phyloP scores from a whole-genome alignment of 2,329 filamentous ascomycete genomes.

The Penicillium sp. region DNA sequence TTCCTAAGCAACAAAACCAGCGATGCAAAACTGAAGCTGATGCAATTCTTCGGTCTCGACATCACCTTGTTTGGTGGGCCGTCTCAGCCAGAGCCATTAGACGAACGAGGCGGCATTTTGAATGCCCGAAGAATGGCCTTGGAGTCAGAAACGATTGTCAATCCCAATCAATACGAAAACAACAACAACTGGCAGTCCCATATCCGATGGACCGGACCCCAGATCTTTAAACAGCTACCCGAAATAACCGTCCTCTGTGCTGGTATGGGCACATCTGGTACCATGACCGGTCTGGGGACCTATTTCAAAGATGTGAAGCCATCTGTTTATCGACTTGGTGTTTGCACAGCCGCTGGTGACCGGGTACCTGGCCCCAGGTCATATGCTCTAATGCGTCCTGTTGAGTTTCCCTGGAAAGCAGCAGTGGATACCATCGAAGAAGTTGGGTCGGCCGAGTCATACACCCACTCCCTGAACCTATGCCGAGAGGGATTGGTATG shows the following conservation, averaged over 20 bases:
- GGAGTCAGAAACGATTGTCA: conserved; percentile 47
- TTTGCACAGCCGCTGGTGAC: conserved; percentile 59
- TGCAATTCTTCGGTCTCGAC: conserved; percentile 61
- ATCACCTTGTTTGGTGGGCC: conserved; percentile 61
- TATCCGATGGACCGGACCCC: conserved; percentile 59
- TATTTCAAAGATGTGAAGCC: conserved; percentile 53
- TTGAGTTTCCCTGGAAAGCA: conserved; percentile 59
- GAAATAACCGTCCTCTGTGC: conserved; percentile 58
- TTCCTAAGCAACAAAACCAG: conserved; percentile 62
- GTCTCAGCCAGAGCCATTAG: conserved; percentile 57
- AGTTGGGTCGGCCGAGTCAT: conserved; percentile 57
- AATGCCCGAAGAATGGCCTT: conserved; percentile 47
- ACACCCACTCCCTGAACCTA: conserved; percentile 53
- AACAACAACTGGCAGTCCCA: conserved; percentile 49
- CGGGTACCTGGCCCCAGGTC: conserved; percentile 60
- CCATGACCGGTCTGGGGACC: conserved; percentile 52
- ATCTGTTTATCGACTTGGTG: conserved; percentile 41
- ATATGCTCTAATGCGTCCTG: conserved; percentile 50
- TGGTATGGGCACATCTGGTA: conserved; percentile 58
- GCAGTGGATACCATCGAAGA: conserved; percentile 58
- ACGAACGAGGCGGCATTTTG: conserved; percentile 56
- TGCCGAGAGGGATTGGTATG: conserved; percentile 59
- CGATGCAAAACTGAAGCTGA: conserved; percentile 53
- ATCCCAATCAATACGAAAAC: conserved; percentile 60
- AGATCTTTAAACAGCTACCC: conserved; percentile 57